Evolutionary conservation across 208 protist genomes (phyloP).

Genomic region (Trichomonas tenax): DNA sequence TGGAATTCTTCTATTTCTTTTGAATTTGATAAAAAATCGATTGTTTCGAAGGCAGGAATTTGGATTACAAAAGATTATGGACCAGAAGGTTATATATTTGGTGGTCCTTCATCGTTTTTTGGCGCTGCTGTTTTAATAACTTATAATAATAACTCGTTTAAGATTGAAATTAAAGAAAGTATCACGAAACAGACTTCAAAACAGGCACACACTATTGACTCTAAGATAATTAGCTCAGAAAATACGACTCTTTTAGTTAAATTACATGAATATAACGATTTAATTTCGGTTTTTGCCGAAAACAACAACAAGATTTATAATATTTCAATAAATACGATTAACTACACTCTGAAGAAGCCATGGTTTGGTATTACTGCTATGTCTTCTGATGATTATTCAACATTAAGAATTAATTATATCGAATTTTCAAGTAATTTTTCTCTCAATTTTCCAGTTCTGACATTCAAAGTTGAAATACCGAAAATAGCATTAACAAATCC

Average conservation of each 20-base stretch:
- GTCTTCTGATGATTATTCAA: not conserved
- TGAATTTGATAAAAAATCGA: not conserved
- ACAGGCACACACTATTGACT: too few species aligned
- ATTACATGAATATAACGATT: not conserved
- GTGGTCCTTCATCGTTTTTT: not conserved
- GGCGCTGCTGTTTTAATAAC: not conserved
- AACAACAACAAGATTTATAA: not conserved
- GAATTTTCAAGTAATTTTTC: not conserved
- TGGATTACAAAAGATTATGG: constrained; percentile 16
- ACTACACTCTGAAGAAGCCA: not conserved
- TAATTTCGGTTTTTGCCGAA: not conserved
- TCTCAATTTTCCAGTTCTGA: not conserved
- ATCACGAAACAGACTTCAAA: not conserved
- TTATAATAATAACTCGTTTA: not conserved
- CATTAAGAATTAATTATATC: not conserved
- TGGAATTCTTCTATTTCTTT: not conserved
- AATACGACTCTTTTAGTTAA: not conserved
- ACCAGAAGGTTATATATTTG: not conserved
- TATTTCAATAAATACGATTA: not conserved
- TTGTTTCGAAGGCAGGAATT: not conserved
- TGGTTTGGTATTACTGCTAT: not conserved
- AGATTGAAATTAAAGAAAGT: not conserved
- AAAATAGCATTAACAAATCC: not conserved
- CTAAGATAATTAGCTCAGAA: too few species aligned
- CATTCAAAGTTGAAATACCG: not conserved